Evolutionary conservation across 495 filamentous ascomycete species (phyloP), one percentile per base, ranked within the genome.

Genomic region (Hypomontagnella submonticulosa): DNA sequence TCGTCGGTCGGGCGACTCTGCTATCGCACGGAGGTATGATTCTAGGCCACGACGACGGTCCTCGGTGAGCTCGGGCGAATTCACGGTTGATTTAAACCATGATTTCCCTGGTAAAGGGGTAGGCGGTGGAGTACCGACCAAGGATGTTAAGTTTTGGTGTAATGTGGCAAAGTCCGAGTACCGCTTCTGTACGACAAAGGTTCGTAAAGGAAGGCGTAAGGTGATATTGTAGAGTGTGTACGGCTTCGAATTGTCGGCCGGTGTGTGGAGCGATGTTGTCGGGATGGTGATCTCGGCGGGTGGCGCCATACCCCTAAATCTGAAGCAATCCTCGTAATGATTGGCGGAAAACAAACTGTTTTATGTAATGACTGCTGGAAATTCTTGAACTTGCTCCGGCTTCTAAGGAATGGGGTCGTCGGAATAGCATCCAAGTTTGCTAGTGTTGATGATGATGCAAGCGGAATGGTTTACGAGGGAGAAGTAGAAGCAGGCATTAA

Each of bases 221-320:
- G 87, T 89, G 75, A 98, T 92, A 81, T 95, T 92, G 84, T 98
- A 99, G 77, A 91, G 79, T 0, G 95, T 98, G 81, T 90, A 92
- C 0, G 92, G 87, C 68, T 93, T 95, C 23, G 82, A 76, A 32
- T 79, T 81, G 42, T 81, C 78, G 53, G 73, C 3, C 0, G 77
- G 71, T 11, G 79, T 75, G 48, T 84, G 82, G 50, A 89, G 79
- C 57, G 85, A 88, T 8, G 91, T 89, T 32, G 82, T 86, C 27
- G 92, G 92, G 74, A 97, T 93, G 58, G 89, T 85, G 76, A 97
- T 90, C 64, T 93, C 89, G 70, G 91, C 81, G 33, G 85, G 84
- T 9, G 92, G 88, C 16, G 89, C 85, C 92, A 96, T 96, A 46
- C 52, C 63, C 48, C 23, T 59, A 43, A 40, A 59, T 3, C 34